Evolutionary conservation across 1,139 yeast species (phyloP).

Genomic region (Scheffersomyces stambukii): DNA sequence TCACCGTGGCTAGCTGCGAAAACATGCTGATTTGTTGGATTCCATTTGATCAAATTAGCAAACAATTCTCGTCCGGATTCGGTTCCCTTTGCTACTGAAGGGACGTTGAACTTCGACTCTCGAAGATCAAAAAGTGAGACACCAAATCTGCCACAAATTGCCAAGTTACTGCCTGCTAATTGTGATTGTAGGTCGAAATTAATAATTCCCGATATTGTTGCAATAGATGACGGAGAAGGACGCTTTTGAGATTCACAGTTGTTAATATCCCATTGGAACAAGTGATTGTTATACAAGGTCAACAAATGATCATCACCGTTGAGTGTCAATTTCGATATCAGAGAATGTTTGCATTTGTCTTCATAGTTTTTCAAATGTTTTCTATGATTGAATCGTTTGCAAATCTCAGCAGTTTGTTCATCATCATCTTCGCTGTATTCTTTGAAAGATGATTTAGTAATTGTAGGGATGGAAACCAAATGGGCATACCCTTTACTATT

Average conservation of each 20-base stretch:
- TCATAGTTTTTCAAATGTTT: conserved; percentile 45
- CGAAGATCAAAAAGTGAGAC: conserved; percentile 67
- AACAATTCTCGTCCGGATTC: conserved; percentile 16
- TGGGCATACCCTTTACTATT: conserved; percentile 69
- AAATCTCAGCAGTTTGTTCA: conserved; percentile 59
- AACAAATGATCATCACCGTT: conserved; percentile 27
- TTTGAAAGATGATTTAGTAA: too few relatives aligned
- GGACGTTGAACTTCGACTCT: conserved; percentile 33
- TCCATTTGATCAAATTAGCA: conserved; percentile 56
- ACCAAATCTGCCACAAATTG: conserved; percentile 68
- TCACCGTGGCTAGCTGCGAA: conserved; percentile 66
- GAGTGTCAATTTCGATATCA: conserved; percentile 26
- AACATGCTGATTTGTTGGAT: conserved; percentile 52
- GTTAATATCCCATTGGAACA: conserved; percentile 71
- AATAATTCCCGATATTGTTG: conserved; percentile 47
- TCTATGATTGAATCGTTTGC: conserved; percentile 70
- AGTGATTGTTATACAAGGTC: conserved; percentile 56
- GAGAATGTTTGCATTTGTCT: conserved; percentile 19
- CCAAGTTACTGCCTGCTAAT: conserved; percentile 32
- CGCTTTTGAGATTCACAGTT: conserved; percentile 42
- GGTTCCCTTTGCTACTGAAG: conserved; percentile 13
- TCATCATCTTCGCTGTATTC: conserved; percentile 16
- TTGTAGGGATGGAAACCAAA: conserved; percentile 61
- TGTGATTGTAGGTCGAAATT: conserved; percentile 49
- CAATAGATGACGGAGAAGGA: conserved; percentile 48